These are phyloP conservation scores for Actinomucor elegans DNA, from an alignment of 371 early-diverging fungal genomes.

Conservation along the genomic window DNA sequence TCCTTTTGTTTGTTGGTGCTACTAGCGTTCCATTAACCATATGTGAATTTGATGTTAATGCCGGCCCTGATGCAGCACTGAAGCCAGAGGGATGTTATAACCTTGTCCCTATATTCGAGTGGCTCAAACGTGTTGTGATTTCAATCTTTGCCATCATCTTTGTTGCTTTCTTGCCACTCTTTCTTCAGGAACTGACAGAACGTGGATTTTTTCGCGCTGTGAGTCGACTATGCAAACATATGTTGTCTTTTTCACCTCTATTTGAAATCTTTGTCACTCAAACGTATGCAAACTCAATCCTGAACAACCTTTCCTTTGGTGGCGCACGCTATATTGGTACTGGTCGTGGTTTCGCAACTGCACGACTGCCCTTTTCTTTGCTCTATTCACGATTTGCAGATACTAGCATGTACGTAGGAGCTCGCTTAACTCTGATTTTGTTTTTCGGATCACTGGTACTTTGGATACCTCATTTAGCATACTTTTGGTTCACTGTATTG, in stretches of 20 bases:
- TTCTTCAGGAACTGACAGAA: constrained; percentile 83
- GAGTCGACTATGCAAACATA: constrained; percentile 77
- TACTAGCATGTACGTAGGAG: constrained; percentile 77
- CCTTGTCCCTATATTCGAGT: constrained; percentile 69
- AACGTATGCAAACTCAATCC: constrained; percentile 77
- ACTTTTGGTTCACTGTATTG: constrained; percentile 82
- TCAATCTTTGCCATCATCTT: constrained; percentile 76
- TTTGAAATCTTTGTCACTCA: constrained; percentile 91
- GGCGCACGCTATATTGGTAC: constrained; percentile 85
- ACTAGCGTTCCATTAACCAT: constrained; percentile 61
- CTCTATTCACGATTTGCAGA: constrained; percentile 82
- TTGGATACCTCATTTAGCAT: constrained; percentile 72
- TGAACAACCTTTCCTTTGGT: constrained; percentile 79
- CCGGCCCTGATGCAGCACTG: constrained; percentile 43
- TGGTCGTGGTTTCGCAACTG: constrained; percentile 88
- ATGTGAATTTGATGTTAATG: constrained; percentile 41
- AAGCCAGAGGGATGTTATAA: constrained; percentile 66
- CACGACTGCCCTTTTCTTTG: constrained; percentile 70
- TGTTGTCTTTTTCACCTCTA: constrained; percentile 80
- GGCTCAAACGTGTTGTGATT: constrained; percentile 79
- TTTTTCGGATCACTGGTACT: constrained; percentile 69
- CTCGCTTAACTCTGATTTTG: constrained; percentile 64
- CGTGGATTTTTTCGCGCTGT: constrained; percentile 75
- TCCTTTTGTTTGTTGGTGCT: constrained; percentile 71
- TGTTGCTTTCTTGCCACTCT: constrained; percentile 82